phyloP scores from a whole-genome alignment of 2,329 filamentous ascomycete species.

The Stachybotrys echinatus region DNA sequence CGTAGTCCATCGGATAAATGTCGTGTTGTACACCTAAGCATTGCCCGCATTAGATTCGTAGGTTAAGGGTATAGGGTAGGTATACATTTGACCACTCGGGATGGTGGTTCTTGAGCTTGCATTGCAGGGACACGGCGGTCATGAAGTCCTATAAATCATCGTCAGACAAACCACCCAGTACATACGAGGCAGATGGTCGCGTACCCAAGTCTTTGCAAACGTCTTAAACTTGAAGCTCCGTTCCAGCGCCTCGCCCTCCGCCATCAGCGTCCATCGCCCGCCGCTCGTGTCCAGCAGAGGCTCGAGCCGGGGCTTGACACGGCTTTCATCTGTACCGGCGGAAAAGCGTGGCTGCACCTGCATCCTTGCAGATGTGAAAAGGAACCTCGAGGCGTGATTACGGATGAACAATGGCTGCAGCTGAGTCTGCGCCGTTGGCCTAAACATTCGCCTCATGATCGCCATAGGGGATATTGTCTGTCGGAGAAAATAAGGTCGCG shows the following conservation, averaged over 20 bases:
- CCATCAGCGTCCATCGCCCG: constrained; percentile 44
- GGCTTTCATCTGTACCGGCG: constrained; percentile 35
- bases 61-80: not conserved
- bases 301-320: constrained; percentile 27
- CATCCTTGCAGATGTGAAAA: constrained; percentile 15
- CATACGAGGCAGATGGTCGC: not conserved
- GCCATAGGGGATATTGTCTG: not conserved
- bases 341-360: constrained; percentile 39
- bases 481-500: too few relatives aligned
- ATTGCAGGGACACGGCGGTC: constrained; percentile 64
- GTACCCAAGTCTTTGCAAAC: constrained; percentile 60
- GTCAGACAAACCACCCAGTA: not conserved
- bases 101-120: constrained; percentile 64
- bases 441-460: not conserved
- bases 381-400: constrained; percentile 7
- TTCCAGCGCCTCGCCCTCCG: constrained; percentile 50
- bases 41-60: too few relatives aligned
- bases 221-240: constrained; percentile 59
- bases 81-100: constrained; percentile 72
- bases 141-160: constrained; percentile 60
- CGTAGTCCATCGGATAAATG: constrained; percentile 69
- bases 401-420: too few relatives aligned
- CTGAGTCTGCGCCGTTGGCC: not conserved
- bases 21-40: constrained; percentile 61
- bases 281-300: constrained; percentile 34